These are phyloP conservation scores for Phytophthora pluvialis DNA, from an alignment of 352 stramenopile species.

Conservation along the genomic window DNA sequence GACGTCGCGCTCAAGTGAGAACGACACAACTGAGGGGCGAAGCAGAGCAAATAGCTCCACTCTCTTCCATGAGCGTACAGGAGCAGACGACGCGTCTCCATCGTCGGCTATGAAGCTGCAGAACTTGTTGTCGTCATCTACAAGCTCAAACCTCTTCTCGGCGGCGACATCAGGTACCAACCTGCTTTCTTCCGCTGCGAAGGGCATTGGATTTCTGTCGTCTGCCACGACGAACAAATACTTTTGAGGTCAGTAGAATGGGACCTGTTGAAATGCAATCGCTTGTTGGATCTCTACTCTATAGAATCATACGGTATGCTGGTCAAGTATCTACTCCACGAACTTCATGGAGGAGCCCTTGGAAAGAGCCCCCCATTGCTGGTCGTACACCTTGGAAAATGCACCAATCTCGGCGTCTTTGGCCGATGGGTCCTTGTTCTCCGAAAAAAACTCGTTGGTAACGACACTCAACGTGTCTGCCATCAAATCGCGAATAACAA, in stretches of 20 bases:
- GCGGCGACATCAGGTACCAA: conserved; percentile 67
- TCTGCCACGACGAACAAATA: conserved; percentile 73
- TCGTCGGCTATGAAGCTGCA: conserved; percentile 62
- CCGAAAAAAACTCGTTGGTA: conserved; percentile 58
- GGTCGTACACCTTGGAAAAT: conserved; percentile 63
- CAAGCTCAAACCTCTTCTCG: conserved; percentile 71
- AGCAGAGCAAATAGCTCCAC: conserved; percentile 41
- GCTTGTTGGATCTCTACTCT: conserved; percentile 33
- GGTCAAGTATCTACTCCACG: conserved; percentile 36
- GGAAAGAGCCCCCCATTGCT: conserved; percentile 57
- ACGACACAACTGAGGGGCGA: conserved; percentile 29
- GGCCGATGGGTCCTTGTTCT: conserved; percentile 16
- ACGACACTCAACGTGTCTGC: conserved; percentile 63
- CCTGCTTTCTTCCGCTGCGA: conserved; percentile 71
- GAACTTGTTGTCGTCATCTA: conserved; percentile 70
- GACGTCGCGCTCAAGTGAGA: conserved; percentile 40
- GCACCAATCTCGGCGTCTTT: conserved; percentile 37
- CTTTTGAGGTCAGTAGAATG: conserved; percentile 53
- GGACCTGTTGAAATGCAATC: conserved; percentile 11
- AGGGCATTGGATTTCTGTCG: conserved; percentile 85
- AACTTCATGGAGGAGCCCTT: conserved; percentile 67
- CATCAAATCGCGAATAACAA: conserved; percentile 70
- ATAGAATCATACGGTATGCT: conserved; percentile 19
- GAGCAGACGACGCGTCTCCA: conserved; percentile 37
- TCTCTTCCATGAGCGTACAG: conserved; percentile 48